phyloP scores from a whole-genome alignment of 2,329 filamentous ascomycete genomes.

The Alternaria infectoria region DNA sequence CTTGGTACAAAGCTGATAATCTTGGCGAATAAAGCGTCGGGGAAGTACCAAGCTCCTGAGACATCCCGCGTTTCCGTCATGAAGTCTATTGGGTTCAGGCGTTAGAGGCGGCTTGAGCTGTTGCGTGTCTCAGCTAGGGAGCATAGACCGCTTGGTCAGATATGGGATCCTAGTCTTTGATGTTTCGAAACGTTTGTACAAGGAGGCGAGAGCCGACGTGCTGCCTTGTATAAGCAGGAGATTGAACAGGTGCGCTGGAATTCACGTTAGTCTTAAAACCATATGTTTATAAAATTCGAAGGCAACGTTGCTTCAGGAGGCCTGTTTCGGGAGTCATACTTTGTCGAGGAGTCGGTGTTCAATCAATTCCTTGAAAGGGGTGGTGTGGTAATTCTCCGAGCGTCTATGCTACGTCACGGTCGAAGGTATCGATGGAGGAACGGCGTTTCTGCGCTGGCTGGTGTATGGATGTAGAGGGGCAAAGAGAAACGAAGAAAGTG shows the following conservation, averaged over 20 bases:
- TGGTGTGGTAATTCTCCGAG: neutral
- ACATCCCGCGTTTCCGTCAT: neutral
- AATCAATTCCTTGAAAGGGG: neutral
- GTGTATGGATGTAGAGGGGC: neutral
- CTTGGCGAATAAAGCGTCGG: neutral
- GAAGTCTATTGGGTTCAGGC: neutral
- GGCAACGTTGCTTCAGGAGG: neutral
- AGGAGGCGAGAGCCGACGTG: too few relatives aligned
- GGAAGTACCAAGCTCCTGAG: neutral
- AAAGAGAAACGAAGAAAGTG: neutral
- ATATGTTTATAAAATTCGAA: neutral
- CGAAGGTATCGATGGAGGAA: neutral
- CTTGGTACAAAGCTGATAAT: neutral
- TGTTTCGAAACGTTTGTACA: slow-evolving; percentile 1
- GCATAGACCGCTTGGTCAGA: neutral
- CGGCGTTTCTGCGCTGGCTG: neutral
- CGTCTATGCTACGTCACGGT: neutral
- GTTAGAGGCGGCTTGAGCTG: neutral
- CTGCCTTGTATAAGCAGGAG: fast-evolving
- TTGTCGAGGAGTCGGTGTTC: neutral
- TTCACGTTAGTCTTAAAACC: neutral
- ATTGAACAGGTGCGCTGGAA: neutral
- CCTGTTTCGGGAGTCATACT: neutral
- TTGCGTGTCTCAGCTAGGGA: slow-evolving; percentile 4
- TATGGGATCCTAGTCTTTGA: neutral